These are phyloP conservation scores for Calocera viscosa DNA, from an alignment of 768 basidiomycete genomes.

Conservation along the genomic window DNA sequence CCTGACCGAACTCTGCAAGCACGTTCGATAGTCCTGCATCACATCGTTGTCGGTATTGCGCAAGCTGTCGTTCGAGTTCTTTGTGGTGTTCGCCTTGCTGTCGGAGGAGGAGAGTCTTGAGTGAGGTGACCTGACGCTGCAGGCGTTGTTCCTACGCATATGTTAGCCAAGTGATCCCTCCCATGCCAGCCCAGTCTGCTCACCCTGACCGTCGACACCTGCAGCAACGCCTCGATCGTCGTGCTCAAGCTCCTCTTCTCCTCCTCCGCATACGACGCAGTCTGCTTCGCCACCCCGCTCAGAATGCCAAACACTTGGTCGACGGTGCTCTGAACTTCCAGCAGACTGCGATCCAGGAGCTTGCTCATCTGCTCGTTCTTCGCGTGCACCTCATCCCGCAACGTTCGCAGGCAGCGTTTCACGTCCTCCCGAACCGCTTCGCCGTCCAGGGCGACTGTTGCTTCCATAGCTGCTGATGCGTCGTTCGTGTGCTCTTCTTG, in stretches of 20 bases:
- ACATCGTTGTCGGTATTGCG: constrained; percentile 39
- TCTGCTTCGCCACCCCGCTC: neutral
- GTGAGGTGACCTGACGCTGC: neutral
- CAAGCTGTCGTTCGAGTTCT: constrained; percentile 9
- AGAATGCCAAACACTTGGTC: neutral
- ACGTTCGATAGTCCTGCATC: constrained; percentile 38
- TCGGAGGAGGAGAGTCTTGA: neutral
- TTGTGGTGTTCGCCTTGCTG: neutral
- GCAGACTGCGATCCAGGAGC: neutral
- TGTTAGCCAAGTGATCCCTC: neutral
- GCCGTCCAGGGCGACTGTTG: constrained; percentile 40
- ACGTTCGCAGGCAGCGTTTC: constrained; percentile 37
- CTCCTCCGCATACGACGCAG: neutral
- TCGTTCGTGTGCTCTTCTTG: constrained; percentile 46
- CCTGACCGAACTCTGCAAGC: constrained; percentile 26
- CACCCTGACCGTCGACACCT: neutral
- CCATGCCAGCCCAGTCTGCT: neutral
- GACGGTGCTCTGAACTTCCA: neutral
- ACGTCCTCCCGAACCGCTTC: constrained; percentile 45
- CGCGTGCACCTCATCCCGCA: constrained; percentile 37
- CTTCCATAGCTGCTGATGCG: constrained; percentile 38
- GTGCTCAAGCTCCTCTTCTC: neutral
- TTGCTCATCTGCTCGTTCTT: constrained; percentile 37
- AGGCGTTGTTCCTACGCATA: neutral
- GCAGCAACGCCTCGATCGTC: neutral